Evolutionary conservation across 75 land plant genomes (phyloP), one percentile per base, ranked within the genome.

Genomic region (Pinus albicaulis): DNA sequence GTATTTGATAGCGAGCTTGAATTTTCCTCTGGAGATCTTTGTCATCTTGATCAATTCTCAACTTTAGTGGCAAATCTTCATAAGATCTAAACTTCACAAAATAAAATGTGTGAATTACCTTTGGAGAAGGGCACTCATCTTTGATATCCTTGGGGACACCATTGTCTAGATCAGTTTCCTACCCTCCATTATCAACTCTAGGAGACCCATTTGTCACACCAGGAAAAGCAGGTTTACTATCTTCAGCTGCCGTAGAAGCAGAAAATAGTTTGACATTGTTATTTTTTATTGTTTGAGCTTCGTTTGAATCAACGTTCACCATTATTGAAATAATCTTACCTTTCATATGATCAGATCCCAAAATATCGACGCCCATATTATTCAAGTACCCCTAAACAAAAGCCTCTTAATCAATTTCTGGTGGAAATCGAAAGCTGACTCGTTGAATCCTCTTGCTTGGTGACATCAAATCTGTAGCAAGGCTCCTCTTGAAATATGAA

Each of bases 121-220:
- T 74, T 44, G 77, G 78, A 4, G 59, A 82, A 73, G 89, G 87
- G 89, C 92, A 90, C 76, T 85, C 88, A 63, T 82, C 92, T 55
- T 60, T 87, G 7, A 76, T 87, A 85, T 87, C 82, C 75, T 80
- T 75, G 10, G 87, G 89, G 4, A 84, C 14, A 57, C 59, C 79
- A 23, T 71, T 55, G 25, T 80, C 65, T 23, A 81, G 44, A n/a
- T 62, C 77, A 55, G 24, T 22, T 23, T 73, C 48, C 11, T 55
- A 34, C 57, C 5, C 24, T 72, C 44, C 25, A 52, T 26, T 77
- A 26, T 68, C 71, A 28, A 13, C 78, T 26, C 76, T 78, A 23
- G 22, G 56, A 12, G 69, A 53, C 75, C 78, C 82, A 36, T 79
- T 85, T 52, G 38, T n/a, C 19, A 68, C 86, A 71, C 76, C 58